Evolutionary conservation across 2,329 filamentous ascomycete species (phyloP).

Genomic region (Aspergillus neotritici): DNA sequence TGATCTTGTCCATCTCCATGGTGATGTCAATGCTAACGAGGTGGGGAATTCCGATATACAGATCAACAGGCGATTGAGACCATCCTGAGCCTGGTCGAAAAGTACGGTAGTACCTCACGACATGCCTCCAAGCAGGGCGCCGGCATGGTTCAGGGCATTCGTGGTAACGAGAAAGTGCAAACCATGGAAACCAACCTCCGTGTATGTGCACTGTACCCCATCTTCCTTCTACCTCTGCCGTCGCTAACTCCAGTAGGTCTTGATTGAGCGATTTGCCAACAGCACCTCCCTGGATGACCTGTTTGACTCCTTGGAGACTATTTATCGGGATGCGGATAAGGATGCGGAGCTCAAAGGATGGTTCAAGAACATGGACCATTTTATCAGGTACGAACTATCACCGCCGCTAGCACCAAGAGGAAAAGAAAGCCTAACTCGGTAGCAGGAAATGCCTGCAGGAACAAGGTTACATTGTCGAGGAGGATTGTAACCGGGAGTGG

Average conservation of each 20-base stretch:
- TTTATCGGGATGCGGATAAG: constrained; percentile 80
- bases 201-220: constrained; percentile 43
- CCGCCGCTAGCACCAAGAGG: not conserved
- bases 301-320: constrained; percentile 73
- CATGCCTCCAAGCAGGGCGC: constrained; percentile 58
- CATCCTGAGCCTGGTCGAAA: constrained; percentile 74
- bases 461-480: constrained; percentile 85
- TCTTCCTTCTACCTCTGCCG: constrained; percentile 46
- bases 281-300: constrained; percentile 83
- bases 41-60: constrained; percentile 20
- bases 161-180: constrained; percentile 57
- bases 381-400: constrained; percentile 51
- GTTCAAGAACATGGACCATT: constrained; percentile 75
- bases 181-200: constrained; percentile 74
- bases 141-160: constrained; percentile 67
- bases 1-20: not conserved
- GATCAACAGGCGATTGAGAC: constrained; percentile 86
- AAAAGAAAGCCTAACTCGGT: constrained; percentile 6
- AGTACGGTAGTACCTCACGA: constrained; percentile 72
- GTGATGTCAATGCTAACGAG: constrained; percentile 7
- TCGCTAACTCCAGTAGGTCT: constrained; percentile 50
- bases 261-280: constrained; percentile 95
- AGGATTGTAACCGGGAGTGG: constrained; percentile 74
- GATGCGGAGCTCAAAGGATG: constrained; percentile 83
- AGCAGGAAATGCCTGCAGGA: constrained; percentile 69